Percentiles rank a stretch among this genome's conserved stretches.
Conservation (phyloP, 371 early-diverging fungal species). For the Mortierella sp. region DNA sequence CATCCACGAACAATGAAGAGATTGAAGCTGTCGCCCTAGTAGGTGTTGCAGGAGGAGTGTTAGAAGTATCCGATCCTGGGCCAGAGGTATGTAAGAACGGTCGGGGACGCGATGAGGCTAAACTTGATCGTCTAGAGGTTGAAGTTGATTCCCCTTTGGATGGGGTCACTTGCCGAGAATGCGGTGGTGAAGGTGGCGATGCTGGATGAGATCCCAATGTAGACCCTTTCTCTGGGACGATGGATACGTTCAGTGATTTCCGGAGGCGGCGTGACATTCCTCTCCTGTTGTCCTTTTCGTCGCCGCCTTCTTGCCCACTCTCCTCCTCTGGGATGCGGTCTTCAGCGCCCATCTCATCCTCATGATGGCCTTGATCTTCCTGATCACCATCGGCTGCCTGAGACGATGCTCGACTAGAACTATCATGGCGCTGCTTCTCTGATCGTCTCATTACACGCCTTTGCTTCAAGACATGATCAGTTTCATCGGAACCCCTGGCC, state of each 20-base stretch:
- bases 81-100: neutral
- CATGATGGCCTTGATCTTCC: constrained; percentile 8
- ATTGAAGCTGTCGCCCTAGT: constrained; percentile 10
- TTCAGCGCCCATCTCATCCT: constrained; percentile 6
- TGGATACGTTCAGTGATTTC: neutral
- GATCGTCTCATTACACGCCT: constrained; percentile 35
- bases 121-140: constrained; percentile 6
- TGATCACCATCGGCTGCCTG: constrained; percentile 13
- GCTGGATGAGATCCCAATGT: neutral
- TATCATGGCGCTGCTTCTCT: constrained; percentile 13
- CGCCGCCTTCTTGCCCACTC: neutral
- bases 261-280: neutral
- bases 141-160: constrained; percentile 7
- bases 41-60: constrained; percentile 41
- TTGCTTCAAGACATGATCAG: constrained; percentile 34
- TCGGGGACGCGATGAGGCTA: constrained; percentile 4
- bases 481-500: constrained; percentile 39
- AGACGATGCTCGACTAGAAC: constrained; percentile 9
- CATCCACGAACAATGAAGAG: neutral
- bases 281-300: neutral
- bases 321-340: neutral
- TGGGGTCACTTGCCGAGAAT: constrained; percentile 31
- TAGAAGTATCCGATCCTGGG: constrained; percentile 10
- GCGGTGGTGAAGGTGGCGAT: constrained; percentile 40
- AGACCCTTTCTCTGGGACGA: neutral